These are phyloP conservation scores for Stagonosporopsis vannaccii DNA, from an alignment of 2,329 filamentous ascomycete genomes.

Conservation along the genomic window DNA sequence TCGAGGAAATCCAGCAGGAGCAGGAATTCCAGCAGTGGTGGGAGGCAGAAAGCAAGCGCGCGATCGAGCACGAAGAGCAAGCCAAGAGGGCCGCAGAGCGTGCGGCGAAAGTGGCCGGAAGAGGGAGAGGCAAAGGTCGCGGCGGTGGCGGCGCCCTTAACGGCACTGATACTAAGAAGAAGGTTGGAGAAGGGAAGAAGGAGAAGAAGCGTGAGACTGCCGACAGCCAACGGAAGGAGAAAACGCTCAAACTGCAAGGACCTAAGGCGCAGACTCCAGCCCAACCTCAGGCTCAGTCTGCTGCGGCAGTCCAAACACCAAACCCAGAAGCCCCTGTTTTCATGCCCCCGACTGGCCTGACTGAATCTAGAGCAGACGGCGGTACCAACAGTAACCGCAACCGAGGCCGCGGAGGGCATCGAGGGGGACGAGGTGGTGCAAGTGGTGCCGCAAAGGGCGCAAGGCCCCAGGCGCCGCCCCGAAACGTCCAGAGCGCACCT, in stretches of 20 bases:
- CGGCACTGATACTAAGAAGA: background rate
- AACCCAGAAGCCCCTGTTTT: constrained; percentile 8
- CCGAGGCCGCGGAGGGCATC: constrained; percentile 27
- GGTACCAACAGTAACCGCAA: background rate
- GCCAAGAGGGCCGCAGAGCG: constrained; percentile 47
- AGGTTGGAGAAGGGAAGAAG: constrained; percentile 28
- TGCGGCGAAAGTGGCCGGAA: constrained; percentile 27
- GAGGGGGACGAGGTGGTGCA: constrained; percentile 33
- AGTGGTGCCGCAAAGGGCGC: constrained; percentile 30
- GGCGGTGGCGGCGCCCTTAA: constrained; percentile 25
- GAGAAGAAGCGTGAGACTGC: constrained; percentile 30
- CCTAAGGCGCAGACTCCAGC: background rate
- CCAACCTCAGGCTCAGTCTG: background rate
- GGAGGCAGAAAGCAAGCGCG: constrained; percentile 81
- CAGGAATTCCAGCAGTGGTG: constrained; percentile 98
- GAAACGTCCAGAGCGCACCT: constrained; percentile 20
- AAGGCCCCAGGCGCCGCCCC: constrained; percentile 22
- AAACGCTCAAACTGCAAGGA: background rate
- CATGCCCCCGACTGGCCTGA: background rate
- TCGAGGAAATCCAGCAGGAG: constrained; percentile 95
- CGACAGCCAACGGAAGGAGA: constrained; percentile 25
- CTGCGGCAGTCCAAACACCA: background rate
- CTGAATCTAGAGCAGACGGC: background rate
- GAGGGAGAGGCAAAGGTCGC: constrained; percentile 38
- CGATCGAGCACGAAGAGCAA: constrained; percentile 66